Evolutionary conservation across 2,329 filamentous ascomycete genomes (phyloP), one percentile per base, ranked within the genome.

Genomic region (Teratosphaeria gauchensis): DNA sequence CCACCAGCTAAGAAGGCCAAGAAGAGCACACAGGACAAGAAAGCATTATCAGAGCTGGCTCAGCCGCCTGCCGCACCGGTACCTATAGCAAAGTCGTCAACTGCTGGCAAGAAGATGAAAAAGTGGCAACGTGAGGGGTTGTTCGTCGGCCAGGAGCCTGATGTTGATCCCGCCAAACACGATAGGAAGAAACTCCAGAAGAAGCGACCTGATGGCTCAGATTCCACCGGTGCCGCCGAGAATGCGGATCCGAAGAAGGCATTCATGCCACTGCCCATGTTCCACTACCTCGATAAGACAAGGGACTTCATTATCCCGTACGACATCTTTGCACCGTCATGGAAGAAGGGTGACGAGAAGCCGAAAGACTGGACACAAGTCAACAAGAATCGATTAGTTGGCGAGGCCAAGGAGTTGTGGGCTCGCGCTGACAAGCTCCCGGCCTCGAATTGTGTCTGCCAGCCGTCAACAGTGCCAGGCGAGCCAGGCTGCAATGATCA

Each of bases 291-390:
- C 59, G 82, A 91, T 57, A 78, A 82, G 60, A 87, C 75, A 30
- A 71, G 72, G 30, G 86, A 95, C 71, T 97, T 95, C 75, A 90
- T 90, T 73, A 78, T 99, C 32, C 94, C 94, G 0, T 96, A 85
- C 69, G 88, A 96, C 71, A 80, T 96, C 54, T 97, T 92, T 78
- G 89, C 90, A 57, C 92, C 92, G 2, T 82, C 95, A 21, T 88
- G 90, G 3, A 66, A 63, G 46, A 69, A 69, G 53, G 90, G 89
- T 55, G 89, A 96, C 70, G 89, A 91, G 28, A 96, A 95, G 74
- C 92, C 92, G 0, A 87, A 95, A 65, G 90, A 95, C 67, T 99
- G 92, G 88, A 86, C 86, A 65, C 92, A 92, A 72, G 87, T 94
- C 66, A 92, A 90, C 63, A 94, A 89, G 74, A 97, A 97, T 74